These are phyloP conservation scores for Sclerotinia borealis DNA, from an alignment of 2,329 filamentous ascomycete genomes.

Conservation along the genomic window DNA sequence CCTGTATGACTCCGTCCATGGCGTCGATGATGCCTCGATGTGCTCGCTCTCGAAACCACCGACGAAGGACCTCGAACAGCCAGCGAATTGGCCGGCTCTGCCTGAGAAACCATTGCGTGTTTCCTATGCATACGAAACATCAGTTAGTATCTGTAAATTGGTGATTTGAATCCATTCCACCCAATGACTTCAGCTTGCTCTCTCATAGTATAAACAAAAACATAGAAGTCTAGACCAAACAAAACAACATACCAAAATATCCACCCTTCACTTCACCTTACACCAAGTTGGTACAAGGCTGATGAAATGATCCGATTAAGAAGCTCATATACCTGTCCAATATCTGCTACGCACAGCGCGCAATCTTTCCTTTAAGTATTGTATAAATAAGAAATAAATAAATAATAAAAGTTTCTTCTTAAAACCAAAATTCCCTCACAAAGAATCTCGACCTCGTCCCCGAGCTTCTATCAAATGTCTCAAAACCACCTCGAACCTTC, in stretches of 20 bases:
- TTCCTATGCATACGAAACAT: neutral
- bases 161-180: neutral
- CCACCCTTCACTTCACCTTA: neutral
- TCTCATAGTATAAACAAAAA: neutral
- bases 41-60: constrained; percentile 45
- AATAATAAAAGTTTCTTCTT: neutral
- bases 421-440: neutral
- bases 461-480: constrained; percentile 12
- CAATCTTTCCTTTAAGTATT: neutral
- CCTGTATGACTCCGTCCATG: constrained; percentile 63
- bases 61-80: constrained; percentile 54
- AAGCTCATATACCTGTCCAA: constrained; percentile 3
- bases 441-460: neutral
- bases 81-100: constrained; percentile 41
- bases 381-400: neutral
- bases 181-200: neutral
- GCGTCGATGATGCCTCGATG: constrained; percentile 54
- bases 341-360: constrained; percentile 9
- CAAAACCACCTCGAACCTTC: neutral
- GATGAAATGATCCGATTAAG: constrained; percentile 1
- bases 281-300: constrained; percentile 3
- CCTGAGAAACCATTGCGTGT: constrained; percentile 53
- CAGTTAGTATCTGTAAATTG: neutral
- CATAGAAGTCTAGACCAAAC: neutral
- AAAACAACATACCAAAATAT: constrained; percentile 6